These are phyloP conservation scores for Alternaria burnsii DNA, from an alignment of 2,329 filamentous ascomycete species.

Conservation along the genomic window DNA sequence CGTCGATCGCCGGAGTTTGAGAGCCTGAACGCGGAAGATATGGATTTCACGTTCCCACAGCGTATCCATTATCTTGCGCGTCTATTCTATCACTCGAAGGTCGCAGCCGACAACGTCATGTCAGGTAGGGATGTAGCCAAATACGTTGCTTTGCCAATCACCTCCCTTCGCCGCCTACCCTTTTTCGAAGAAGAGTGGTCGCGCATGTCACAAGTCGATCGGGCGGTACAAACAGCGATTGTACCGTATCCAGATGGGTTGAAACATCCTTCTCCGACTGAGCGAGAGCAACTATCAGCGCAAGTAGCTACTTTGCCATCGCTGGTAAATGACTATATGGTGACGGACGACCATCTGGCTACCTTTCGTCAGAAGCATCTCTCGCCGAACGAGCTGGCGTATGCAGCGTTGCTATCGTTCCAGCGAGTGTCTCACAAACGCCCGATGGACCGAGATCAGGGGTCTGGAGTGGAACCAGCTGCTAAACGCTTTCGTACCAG, in stretches of 20 bases:
- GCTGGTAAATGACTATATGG: background rate
- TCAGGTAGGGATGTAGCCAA: background rate
- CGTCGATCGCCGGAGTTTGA: background rate
- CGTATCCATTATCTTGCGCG: constrained; percentile 6
- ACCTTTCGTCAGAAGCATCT: background rate
- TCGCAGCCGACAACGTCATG: constrained; percentile 10
- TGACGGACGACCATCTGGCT: background rate
- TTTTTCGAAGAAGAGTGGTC: background rate
- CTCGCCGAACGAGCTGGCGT: background rate
- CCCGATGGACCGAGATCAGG: background rate
- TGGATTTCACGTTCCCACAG: constrained; percentile 10
- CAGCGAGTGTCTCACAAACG: background rate
- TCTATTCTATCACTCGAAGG: constrained; percentile 8
- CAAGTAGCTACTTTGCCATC: background rate
- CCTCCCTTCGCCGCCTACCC: background rate
- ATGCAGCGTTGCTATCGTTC: background rate
- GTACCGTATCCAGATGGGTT: constrained; percentile 2
- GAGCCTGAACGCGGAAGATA: background rate
- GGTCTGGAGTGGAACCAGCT: background rate
- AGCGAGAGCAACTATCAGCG: background rate
- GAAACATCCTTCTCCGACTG: background rate
- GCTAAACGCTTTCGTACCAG: background rate
- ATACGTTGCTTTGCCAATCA: constrained; percentile 3
- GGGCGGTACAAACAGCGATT: background rate
- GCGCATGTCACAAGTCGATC: background rate